phyloP scores from a whole-genome alignment of 1,139 yeast species.

The Waltiozyma sp. region DNA sequence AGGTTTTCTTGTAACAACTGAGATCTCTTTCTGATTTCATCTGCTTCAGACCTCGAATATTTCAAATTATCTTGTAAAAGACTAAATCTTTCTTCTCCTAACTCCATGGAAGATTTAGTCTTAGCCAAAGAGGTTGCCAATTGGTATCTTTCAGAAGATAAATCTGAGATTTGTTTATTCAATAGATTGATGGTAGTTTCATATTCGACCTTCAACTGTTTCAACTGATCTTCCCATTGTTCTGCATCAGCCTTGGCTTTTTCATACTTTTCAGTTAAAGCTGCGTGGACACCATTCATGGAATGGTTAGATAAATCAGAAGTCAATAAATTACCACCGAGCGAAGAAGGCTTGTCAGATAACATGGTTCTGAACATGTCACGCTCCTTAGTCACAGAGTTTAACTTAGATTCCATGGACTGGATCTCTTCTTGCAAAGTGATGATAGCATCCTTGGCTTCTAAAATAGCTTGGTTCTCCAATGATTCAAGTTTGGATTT shows the following conservation, averaged over 20 bases:
- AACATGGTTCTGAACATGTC: constrained; percentile 48
- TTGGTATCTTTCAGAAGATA: constrained; percentile 38
- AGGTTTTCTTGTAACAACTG: constrained; percentile 45
- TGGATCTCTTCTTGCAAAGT: constrained; percentile 55
- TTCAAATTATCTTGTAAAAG: constrained; percentile 27
- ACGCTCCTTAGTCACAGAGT: constrained; percentile 48
- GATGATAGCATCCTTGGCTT: constrained; percentile 68
- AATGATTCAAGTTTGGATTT: constrained; percentile 33
- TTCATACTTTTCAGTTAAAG: constrained; percentile 23
- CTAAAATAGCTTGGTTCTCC: constrained; percentile 53
- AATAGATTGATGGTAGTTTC: constrained; percentile 29
- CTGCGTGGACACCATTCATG: constrained; percentile 21
- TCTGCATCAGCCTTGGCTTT: constrained; percentile 21
- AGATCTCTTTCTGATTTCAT: constrained; percentile 30
- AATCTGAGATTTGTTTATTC: constrained; percentile 27
- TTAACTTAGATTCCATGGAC: constrained; percentile 36
- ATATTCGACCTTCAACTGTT: constrained; percentile 30
- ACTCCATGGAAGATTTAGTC: constrained; percentile 33
- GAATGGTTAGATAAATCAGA: constrained; percentile 14
- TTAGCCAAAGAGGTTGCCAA: constrained; percentile 34
- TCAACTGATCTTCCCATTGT: constrained; percentile 25
- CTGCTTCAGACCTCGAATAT: constrained; percentile 32
- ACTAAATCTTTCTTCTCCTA: constrained; percentile 35
- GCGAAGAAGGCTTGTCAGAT: constrained; percentile 14
- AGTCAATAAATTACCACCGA: constrained; percentile 7